phyloP scores from a whole-genome alignment of 2,329 filamentous ascomycete species.

The Fusarium citri region DNA sequence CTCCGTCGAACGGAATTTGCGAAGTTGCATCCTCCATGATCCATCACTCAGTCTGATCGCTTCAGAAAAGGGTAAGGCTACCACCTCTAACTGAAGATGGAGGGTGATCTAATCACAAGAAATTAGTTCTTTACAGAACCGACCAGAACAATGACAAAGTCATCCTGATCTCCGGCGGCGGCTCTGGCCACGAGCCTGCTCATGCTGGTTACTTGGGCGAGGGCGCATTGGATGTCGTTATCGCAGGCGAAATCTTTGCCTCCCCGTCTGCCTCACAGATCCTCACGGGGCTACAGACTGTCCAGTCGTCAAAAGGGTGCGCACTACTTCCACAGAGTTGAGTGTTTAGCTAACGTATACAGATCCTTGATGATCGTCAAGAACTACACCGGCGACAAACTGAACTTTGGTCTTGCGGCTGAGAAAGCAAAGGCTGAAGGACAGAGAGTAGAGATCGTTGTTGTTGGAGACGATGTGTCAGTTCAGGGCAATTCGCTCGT shows the following conservation, averaged over 20 bases:
- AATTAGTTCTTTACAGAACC: neutral
- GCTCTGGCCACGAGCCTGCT: constrained; percentile 70
- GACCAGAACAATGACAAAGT: neutral
- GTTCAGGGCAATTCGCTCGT: neutral
- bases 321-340: neutral
- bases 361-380: neutral
- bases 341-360: neutral
- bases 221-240: constrained; percentile 71
- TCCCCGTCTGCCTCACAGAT: constrained; percentile 73
- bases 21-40: neutral
- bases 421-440: constrained; percentile 64
- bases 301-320: neutral
- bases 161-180: constrained; percentile 62
- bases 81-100: too few species aligned
- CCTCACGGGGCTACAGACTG: constrained; percentile 42
- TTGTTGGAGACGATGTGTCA: neutral
- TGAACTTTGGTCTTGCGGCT: constrained; percentile 58
- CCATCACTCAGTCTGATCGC: neutral
- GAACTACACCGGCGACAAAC: constrained; percentile 69
- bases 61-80: neutral
- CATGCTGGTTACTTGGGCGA: constrained; percentile 73
- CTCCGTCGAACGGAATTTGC: neutral
- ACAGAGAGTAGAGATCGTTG: neutral
- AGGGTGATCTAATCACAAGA: neutral
- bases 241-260: constrained; percentile 72